Base-by-base conservation (phyloP, 768 basidiomycete species). In the Hericium alpestre region DNA sequence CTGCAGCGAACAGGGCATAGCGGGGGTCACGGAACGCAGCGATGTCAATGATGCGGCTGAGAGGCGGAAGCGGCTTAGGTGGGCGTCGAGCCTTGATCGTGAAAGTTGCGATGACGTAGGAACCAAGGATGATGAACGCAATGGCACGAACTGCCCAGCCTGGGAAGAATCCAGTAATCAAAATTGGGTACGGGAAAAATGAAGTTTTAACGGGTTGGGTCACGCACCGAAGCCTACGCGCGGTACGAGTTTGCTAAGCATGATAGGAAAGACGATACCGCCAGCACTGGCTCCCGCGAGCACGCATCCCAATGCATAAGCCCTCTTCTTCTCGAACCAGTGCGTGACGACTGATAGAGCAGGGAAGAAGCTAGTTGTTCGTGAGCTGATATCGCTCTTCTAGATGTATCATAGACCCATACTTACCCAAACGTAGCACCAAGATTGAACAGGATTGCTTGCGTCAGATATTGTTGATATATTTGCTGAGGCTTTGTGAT, bases 221-320 rank as follows among this genome's bases (percentile, higher is more conserved):
- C 32, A 38, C 52, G 4, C 27, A 10, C 60, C 59, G 47, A 70
- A 70, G 1, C 66, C 67, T 41, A 68, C 38, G 8, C 23, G 38
- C 2, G 61, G 53, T 38, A 66, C 61, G 52, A 81, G 66, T 53
- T 75, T 75, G 59, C 80, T 78, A 4, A 81, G 70, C 57, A 82
- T 69, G 40, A 81, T 71, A 3, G 81, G 81, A 60, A 78, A 78
- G 16, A 80, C 53, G 54, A 78, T 73, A 4, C 78, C 80, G 23
- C 81, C 80, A 37, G 78, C 40, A 38, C 78, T 77, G 32, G 64
- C 56, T 8, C 75, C 75, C 23, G 70, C 64, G 0, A 70, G 66
- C 22, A 71, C 66, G 18, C 75, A 43, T 4, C 74, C 74, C 20
- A 72, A 69, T 0, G 73, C 76, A 20, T 73, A 62, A 2, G 69